A percentile compares a stretch with the other conserved stretches of the same genome.
phyloP scores from a whole-genome alignment of 129 eudicot genomes.

The Cynara cardunculus region DNA sequence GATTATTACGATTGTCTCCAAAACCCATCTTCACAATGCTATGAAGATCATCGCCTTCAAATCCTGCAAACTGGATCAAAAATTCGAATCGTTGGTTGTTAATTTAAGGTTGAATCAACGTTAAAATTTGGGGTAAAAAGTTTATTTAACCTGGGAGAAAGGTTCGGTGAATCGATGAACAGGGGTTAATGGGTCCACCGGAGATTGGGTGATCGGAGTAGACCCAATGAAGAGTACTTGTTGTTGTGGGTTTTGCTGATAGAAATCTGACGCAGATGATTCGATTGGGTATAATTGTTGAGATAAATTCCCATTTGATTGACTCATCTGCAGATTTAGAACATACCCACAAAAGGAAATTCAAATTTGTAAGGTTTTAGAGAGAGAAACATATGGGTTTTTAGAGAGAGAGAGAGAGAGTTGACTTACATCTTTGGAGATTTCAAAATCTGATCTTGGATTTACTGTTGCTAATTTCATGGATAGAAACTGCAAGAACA shows the following conservation, averaged over 20 bases:
- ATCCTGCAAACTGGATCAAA: constrained; percentile 45
- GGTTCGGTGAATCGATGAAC: constrained; percentile 52
- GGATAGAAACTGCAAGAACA: constrained; percentile 62
- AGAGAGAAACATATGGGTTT: neutral
- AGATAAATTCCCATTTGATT: constrained; percentile 40
- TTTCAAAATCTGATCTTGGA: constrained; percentile 58
- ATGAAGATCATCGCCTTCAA: constrained; percentile 78
- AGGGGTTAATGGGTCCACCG: constrained; percentile 48
- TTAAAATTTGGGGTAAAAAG: neutral
- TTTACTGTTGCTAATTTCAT: constrained; percentile 88
- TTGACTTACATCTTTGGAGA: constrained; percentile 73
- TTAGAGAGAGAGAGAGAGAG: neutral
- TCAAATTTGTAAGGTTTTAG: neutral
- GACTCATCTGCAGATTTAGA: constrained; percentile 42
- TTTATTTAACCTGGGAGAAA: constrained; percentile 53
- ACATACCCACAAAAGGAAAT: constrained; percentile 25
- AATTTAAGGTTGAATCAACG: neutral
- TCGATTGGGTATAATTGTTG: constrained; percentile 62
- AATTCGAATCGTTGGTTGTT: neutral
- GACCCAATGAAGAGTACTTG: constrained; percentile 37
- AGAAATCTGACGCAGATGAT: constrained; percentile 50
- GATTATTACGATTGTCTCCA: constrained; percentile 42
- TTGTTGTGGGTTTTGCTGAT: constrained; percentile 46
- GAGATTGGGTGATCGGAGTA: constrained; percentile 29
- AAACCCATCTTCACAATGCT: constrained; percentile 88